phyloP scores from a whole-genome alignment of 306 rosid genomes.

The Vigna trinervia region DNA sequence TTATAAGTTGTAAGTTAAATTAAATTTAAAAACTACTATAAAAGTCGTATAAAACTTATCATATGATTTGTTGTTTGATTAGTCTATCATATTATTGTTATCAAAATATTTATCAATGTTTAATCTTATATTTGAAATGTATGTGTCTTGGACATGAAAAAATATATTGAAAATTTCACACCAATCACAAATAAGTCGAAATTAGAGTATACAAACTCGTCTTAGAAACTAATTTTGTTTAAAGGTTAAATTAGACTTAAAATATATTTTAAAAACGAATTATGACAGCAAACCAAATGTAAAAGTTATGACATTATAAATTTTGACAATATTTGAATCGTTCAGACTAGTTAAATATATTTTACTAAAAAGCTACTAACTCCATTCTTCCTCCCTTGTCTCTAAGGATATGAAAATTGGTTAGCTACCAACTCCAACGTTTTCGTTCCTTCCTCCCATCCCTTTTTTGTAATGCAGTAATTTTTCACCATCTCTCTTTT shows the following conservation, averaged over 20 bases:
- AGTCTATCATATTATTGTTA: too few species aligned
- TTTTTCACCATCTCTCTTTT: conserved; percentile 16
- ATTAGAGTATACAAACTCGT: accelerated
- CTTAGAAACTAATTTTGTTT: too few species aligned
- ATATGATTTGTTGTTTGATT: accelerated
- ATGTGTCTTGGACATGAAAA: too few species aligned
- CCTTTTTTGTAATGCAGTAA: conserved; percentile 28
- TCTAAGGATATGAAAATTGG: conserved; percentile 40
- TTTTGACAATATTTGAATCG: conserved; percentile 20
- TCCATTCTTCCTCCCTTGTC: conserved; percentile 35
- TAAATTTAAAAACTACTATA: too few species aligned
- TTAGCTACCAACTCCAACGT: conserved; percentile 65
- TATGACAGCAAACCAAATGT: background rate
- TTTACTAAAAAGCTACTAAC: conserved; percentile 46
- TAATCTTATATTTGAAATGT: accelerated
- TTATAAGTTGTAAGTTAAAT: too few species aligned
- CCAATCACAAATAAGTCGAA: too few species aligned
- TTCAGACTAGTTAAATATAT: background rate
- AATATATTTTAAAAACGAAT: too few species aligned
- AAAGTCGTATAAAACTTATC: too few species aligned
- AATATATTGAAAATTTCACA: too few species aligned
- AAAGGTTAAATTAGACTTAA: too few species aligned
- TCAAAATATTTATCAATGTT: too few species aligned
- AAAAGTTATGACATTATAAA: background rate
- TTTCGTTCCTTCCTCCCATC: conserved; percentile 30